Base-by-base conservation (phyloP, 495 filamentous ascomycete genomes). In the Cercophora samala region DNA sequence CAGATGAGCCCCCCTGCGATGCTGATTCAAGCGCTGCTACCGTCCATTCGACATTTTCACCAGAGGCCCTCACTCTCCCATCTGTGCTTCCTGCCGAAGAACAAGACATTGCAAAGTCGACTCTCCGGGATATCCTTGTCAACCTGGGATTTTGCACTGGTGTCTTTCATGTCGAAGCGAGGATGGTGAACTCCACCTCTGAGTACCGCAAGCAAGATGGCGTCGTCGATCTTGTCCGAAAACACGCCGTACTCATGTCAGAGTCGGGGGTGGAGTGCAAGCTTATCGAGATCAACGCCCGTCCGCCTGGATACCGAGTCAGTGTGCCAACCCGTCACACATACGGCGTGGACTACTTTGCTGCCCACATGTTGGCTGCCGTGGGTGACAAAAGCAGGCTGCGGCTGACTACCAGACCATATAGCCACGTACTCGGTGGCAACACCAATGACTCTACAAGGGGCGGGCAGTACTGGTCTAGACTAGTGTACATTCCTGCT, bases 1-100 rank as follows among this genome's bases (percentile, higher is more conserved):
- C 75, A 1, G 84, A 86, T 62, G 83, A 86, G 64, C 82, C 85
- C 32, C 84, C 84, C 17, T 81, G 77, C 54, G 60, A 74, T 0
- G 84, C 75, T 22, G 84, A 86, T 54, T 23, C 61, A 3, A 26
- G 22, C 21, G 56, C 72, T 18, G 69, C 72, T 19, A 68, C 63
- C 4, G 69, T 70, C 21, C 21, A 64, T 56, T 72, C 67, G 59
- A 80, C 68, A 51, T 77, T 76, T 68, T 79, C 77, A 26, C 72
- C 74, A 2, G 79, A 77, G 32, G 79, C 78, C 0, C 72, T 78
- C 37, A 79, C 77, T 15, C 64, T 80, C 29, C 81, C 81, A 4
- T 78, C 76, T 1, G 75, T 74, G 11, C 75, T 83, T 0, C 81
- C 81, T 0, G 21, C 54, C 8, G 6, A 66, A 13, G 80, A 82